Evolutionary conservation across 192 early-diverging fungal genomes (phyloP), one percentile per base, ranked within the genome.

Genomic region (Backusella tuberculispora): DNA sequence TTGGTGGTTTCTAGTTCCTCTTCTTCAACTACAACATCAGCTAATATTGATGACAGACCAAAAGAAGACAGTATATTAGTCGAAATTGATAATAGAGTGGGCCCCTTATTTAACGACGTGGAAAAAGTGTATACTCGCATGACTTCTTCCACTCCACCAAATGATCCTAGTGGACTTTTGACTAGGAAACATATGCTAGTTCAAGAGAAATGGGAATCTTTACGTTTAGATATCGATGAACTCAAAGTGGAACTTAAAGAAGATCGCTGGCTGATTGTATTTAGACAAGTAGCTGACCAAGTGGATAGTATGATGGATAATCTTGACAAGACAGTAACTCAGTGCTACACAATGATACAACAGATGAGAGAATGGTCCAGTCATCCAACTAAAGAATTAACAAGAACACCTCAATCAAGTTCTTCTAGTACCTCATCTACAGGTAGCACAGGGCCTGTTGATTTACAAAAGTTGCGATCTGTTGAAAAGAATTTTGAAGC

Each of bases 171-270:
- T 13, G 84, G 82, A 5, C 60, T 63, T 19, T 48, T 85, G 26
- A 21, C 45, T 4, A 67, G 72, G 21, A 81, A 79, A 15, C 79
- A 83, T 74, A 65, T 76, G 9, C 21, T 77, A 12, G 75, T 85
- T 6, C 84, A 80, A 19, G 81, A 79, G 64, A 76, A 77, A 21
- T 89, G 86, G 86, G 88, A 89, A 8, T 76, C 69, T 24, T 74
- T 89, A 66, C 80, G 85, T 42, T 65, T 84, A 37, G 85, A 87
- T 48, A 87, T 87, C 19, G 85, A 87, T 64, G 81, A 84, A 13
- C 77, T 89, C 50, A 87, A 84, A 47, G 83, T 85, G 15, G 88
- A 89, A 19, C 76, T 86, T 10, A 89, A 89, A 64, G 88, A 89
- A 68, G 88, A 89, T 40, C 76, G 75, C 66, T 89, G 88, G 88